Evolutionary conservation across 2,329 filamentous ascomycete genomes (phyloP).

Genomic region (Setomelanomma holmii): DNA sequence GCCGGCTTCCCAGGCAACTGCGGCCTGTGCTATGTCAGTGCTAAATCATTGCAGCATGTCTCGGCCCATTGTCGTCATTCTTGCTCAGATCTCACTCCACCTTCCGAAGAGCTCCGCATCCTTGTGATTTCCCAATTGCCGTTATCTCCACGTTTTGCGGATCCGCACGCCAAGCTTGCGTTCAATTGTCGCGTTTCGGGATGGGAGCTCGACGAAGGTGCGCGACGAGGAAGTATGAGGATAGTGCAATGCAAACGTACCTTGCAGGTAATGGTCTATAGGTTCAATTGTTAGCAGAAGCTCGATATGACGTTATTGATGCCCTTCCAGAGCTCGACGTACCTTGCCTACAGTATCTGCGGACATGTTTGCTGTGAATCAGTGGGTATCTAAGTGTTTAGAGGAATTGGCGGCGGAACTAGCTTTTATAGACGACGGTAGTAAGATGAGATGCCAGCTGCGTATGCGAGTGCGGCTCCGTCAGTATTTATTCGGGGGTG

Average conservation of each 20-base stretch:
- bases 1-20: slow-evolving; percentile 95
- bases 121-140: background rate
- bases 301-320: slow-evolving; percentile 3
- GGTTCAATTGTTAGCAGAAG: slow-evolving; percentile 10
- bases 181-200: background rate
- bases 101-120: background rate
- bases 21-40: slow-evolving; percentile 65
- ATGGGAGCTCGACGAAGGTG: slow-evolving; percentile 10
- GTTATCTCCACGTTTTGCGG: slow-evolving; percentile 22
- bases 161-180: slow-evolving; percentile 36
- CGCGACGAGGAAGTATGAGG: background rate
- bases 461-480: slow-evolving; percentile 27
- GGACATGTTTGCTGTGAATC: slow-evolving; percentile 51
- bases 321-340: slow-evolving; percentile 18
- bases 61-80: background rate
- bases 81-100: background rate
- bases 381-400: slow-evolving; percentile 21
- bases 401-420: slow-evolving; percentile 7
- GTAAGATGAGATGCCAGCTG: slow-evolving; percentile 16
- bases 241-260: slow-evolving; percentile 71
- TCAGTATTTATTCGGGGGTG: slow-evolving; percentile 29
- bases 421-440: slow-evolving; percentile 9
- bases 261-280: slow-evolving; percentile 90
- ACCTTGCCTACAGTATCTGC: slow-evolving; percentile 65
- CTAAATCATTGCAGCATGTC: slow-evolving; percentile 3